These are phyloP conservation scores for Dactylellina cionopaga DNA, from an alignment of 2,329 filamentous ascomycete species.

Conservation along the genomic window DNA sequence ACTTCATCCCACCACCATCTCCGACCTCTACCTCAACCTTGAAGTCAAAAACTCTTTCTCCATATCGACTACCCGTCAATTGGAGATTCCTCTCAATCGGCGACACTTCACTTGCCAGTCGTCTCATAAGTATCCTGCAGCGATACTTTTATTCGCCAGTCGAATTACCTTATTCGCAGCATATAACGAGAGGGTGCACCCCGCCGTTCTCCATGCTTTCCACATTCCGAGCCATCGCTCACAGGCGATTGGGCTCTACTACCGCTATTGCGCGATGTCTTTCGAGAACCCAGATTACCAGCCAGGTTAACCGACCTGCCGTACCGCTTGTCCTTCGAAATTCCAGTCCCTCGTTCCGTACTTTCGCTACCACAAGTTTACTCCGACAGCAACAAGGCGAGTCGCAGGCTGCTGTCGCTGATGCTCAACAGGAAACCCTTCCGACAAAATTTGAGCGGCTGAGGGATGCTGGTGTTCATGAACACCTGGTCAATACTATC, in stretches of 20 bases:
- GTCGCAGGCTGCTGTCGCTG: background rate
- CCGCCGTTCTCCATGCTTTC: slow-evolving; percentile 43
- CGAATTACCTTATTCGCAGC: background rate
- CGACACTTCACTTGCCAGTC: too few species aligned
- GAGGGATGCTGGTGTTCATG: slow-evolving; percentile 60
- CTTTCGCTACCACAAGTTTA: slow-evolving; percentile 28
- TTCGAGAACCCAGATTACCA: background rate
- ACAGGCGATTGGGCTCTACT: slow-evolving; percentile 24
- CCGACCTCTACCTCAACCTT: background rate
- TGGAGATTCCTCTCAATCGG: too few species aligned
- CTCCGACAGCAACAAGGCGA: slow-evolving; percentile 26
- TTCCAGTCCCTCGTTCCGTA: slow-evolving; percentile 16
- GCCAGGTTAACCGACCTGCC: background rate
- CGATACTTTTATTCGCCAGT: too few species aligned
- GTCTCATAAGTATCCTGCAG: too few species aligned
- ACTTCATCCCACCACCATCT: slow-evolving; percentile 4
- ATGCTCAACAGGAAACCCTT: too few species aligned
- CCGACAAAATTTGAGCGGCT: slow-evolving; percentile 38
- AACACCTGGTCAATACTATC: slow-evolving; percentile 74
- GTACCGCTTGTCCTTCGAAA: slow-evolving; percentile 8
- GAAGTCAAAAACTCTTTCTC: too few species aligned
- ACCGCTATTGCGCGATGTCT: slow-evolving; percentile 18
- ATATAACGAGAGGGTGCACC: background rate
- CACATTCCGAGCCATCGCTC: slow-evolving; percentile 22
- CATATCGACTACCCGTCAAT: too few species aligned